A percentile compares a stretch with the other conserved stretches of the same genome.
These are phyloP conservation scores for Boletus barrowsii DNA, from an alignment of 768 basidiomycete species.

Conservation along the genomic window DNA sequence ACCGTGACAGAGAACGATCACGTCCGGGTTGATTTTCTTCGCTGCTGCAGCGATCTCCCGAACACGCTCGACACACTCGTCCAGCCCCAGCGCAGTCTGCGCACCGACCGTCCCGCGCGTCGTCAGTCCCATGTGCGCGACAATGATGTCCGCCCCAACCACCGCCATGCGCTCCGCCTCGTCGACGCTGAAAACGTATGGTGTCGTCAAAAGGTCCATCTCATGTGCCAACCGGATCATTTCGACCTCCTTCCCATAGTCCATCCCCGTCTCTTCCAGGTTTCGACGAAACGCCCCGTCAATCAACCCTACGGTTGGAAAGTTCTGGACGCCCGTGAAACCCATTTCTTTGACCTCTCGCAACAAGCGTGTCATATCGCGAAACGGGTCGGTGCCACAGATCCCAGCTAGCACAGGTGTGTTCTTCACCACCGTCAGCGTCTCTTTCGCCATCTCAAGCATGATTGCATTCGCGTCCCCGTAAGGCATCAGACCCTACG, in stretches of 20 bases:
- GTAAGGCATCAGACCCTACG: constrained; percentile 27
- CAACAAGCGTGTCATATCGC: constrained; percentile 24
- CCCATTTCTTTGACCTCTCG: constrained; percentile 25
- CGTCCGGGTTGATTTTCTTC: constrained; percentile 13
- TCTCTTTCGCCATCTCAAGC: constrained; percentile 29
- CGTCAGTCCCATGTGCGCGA: constrained; percentile 31
- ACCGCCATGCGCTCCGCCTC: constrained; percentile 25
- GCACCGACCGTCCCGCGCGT: constrained; percentile 27
- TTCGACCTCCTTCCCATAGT: constrained; percentile 30
- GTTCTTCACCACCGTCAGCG: constrained; percentile 26
- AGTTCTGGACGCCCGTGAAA: constrained; percentile 28
- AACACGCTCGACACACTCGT: constrained; percentile 23
- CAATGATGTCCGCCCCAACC: constrained; percentile 26
- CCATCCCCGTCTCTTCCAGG: constrained; percentile 31
- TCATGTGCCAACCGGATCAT: constrained; percentile 27
- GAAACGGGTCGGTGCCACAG: constrained; percentile 30
- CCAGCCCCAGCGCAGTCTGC: constrained; percentile 20
- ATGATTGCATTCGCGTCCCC: constrained; percentile 29
- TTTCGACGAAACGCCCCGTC: constrained; percentile 29
- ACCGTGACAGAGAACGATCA: constrained; percentile 23
- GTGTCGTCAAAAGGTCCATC: constrained; percentile 24
- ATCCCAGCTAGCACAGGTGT: constrained; percentile 28
- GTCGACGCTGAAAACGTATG: constrained; percentile 28
- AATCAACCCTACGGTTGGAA: constrained; percentile 29
- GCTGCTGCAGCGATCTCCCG: constrained; percentile 18